These are phyloP conservation scores for Aspergillus pseudoviridinutans DNA, from an alignment of 2,329 filamentous ascomycete genomes.

Conservation along the genomic window DNA sequence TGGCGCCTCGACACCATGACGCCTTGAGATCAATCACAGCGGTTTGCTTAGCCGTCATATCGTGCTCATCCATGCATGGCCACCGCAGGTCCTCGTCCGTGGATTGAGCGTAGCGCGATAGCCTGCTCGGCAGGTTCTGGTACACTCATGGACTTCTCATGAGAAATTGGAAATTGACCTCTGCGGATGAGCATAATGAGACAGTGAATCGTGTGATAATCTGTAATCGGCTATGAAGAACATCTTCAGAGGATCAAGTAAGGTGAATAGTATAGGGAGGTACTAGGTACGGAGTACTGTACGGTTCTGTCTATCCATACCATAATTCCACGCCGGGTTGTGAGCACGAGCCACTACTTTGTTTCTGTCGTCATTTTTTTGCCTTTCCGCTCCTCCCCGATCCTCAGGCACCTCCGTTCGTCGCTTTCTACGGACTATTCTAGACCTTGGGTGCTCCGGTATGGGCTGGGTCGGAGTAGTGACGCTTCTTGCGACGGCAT, in stretches of 20 bases:
- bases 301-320: neutral
- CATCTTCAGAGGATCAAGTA: neutral
- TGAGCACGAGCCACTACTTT: neutral
- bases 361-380: neutral
- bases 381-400: neutral
- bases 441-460: neutral
- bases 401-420: neutral
- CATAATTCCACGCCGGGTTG: neutral
- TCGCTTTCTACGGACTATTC: neutral
- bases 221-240: neutral
- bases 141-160: neutral
- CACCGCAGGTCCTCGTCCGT: neutral
- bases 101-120: neutral
- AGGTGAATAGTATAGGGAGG: neutral
- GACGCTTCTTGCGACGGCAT: slow-evolving; percentile 36
- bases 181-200: no score
- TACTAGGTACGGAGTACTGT: no score
- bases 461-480: slow-evolving; percentile 44
- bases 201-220: neutral
- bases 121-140: neutral
- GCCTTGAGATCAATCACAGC: neutral
- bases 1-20: slow-evolving; percentile 28
- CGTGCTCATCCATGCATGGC: neutral
- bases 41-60: neutral
- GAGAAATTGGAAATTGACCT: neutral